phyloP scores from a whole-genome alignment of 306 rosid species.

The Crataegus laevigata region DNA sequence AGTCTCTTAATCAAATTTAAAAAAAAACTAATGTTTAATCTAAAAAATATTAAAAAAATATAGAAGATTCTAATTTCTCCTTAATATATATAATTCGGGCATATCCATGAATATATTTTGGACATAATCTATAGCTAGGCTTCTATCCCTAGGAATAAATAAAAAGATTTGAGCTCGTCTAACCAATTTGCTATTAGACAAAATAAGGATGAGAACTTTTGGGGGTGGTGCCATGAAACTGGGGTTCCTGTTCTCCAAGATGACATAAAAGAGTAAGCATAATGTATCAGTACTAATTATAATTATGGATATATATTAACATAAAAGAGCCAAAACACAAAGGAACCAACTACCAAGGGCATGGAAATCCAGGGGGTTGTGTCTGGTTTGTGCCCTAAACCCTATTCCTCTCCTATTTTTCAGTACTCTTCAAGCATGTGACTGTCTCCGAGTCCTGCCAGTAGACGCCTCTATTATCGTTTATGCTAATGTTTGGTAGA shows the following conservation, averaged over 20 bases:
- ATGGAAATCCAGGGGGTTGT: slow-evolving; percentile 14
- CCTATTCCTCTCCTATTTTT: background rate
- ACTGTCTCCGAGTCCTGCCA: background rate
- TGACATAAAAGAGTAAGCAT: background rate
- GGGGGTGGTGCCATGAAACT: background rate
- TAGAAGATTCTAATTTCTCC: too few species aligned
- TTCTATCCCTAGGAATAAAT: too few species aligned
- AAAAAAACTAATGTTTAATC: too few species aligned
- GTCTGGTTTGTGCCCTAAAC: background rate
- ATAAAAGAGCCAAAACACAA: background rate
- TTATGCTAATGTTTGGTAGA: too few species aligned
- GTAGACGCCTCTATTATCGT: background rate
- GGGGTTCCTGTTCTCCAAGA: background rate
- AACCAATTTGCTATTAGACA: background rate
- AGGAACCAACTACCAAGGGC: background rate
- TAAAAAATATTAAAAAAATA: too few species aligned
- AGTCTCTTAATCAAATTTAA: too few species aligned
- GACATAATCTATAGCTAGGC: too few species aligned
- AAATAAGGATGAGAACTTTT: background rate
- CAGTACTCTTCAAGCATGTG: background rate
- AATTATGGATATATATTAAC: background rate
- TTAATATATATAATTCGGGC: too few species aligned
- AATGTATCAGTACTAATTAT: too few species aligned
- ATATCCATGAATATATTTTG: too few species aligned
- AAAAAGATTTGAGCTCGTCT: background rate